Conservation (phyloP, 1,139 yeast genomes). For the Yamadazyma songkhlaensis region DNA sequence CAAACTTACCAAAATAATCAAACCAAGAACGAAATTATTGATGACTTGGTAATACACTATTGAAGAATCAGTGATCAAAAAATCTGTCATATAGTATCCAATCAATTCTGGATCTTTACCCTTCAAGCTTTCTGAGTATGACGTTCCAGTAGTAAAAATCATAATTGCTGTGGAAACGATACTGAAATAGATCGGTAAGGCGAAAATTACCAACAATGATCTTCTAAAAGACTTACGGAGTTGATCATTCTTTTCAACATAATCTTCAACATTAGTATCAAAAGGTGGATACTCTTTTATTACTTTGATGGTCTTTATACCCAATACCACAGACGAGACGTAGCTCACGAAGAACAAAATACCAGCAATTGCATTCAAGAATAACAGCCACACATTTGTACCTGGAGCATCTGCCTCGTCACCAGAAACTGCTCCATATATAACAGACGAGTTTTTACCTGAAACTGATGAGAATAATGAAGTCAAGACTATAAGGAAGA, state of each 20-base stretch:
- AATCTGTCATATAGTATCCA: slow-evolving; percentile 4
- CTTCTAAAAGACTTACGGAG: slow-evolving; percentile 26
- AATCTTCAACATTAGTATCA: slow-evolving; percentile 15
- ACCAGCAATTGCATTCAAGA: background rate
- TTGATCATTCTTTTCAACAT: slow-evolving; percentile 19
- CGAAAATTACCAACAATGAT: slow-evolving; percentile 28
- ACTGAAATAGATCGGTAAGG: slow-evolving; percentile 23
- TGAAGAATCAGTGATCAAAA: slow-evolving; percentile 3
- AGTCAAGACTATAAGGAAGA: background rate
- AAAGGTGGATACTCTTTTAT: slow-evolving; percentile 33
- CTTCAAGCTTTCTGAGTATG: background rate
- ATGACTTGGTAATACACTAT: slow-evolving; percentile 9
- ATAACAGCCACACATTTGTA: slow-evolving; percentile 2
- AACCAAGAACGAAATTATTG: slow-evolving; percentile 16
- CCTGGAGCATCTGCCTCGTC: background rate
- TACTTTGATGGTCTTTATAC: slow-evolving; percentile 27
- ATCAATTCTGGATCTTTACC: background rate
- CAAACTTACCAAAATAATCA: slow-evolving; percentile 19
- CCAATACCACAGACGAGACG: slow-evolving; percentile 18
- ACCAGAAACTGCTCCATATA: background rate
- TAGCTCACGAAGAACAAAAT: slow-evolving; percentile 11
- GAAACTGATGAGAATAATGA: background rate
- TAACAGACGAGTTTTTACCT: background rate
- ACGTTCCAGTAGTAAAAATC: background rate
- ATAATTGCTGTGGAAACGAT: background rate